Percentiles rank a stretch among this genome's conserved stretches.
Conservation (phyloP, 305 asterid species). For the Caryopteris hybrid region DNA sequence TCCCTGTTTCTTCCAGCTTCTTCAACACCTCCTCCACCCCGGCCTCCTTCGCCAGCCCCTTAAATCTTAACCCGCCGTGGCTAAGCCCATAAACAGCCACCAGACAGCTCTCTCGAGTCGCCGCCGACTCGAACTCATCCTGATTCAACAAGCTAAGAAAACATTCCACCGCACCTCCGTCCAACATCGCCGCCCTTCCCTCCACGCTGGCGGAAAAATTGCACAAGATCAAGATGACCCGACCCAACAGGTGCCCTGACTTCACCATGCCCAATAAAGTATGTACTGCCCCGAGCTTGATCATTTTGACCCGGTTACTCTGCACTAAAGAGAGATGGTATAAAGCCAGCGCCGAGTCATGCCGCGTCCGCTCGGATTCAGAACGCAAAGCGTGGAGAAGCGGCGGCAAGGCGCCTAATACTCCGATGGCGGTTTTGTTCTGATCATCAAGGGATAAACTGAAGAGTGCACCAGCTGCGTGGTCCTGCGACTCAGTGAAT, state of each 20-base stretch:
- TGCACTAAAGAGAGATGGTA: conserved; percentile 70
- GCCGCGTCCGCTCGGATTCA: conserved; percentile 73
- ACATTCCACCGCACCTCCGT: conserved; percentile 72
- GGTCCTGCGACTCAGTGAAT: conserved; percentile 67
- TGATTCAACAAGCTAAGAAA: conserved; percentile 35
- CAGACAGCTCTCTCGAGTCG: conserved; percentile 56
- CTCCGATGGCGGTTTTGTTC: conserved; percentile 88
- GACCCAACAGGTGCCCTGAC: conserved; percentile 53
- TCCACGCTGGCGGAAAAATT: conserved; percentile 59
- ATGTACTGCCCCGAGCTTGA: conserved; percentile 62
- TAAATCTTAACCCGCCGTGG: conserved; percentile 80
- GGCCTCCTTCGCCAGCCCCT: conserved; percentile 82
- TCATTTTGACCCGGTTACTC: conserved; percentile 68
- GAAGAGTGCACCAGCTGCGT: conserved; percentile 90
- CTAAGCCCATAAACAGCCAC: conserved; percentile 66
- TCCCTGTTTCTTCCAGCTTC: conserved; percentile 40
- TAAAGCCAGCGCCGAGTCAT: conserved; percentile 73
- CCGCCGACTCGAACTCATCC: conserved; percentile 40
- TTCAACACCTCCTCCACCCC: conserved; percentile 57
- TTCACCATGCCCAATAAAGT: conserved; percentile 51
- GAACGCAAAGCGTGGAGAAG: conserved; percentile 69
- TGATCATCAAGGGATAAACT: conserved; percentile 77
- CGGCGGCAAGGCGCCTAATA: conserved; percentile 81
- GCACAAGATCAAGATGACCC: conserved; percentile 52
- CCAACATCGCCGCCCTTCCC: conserved; percentile 79